Evolutionary conservation across 192 early-diverging fungal species (phyloP), one percentile per base, ranked within the genome.

Genomic region (Entrophospora sp.): DNA sequence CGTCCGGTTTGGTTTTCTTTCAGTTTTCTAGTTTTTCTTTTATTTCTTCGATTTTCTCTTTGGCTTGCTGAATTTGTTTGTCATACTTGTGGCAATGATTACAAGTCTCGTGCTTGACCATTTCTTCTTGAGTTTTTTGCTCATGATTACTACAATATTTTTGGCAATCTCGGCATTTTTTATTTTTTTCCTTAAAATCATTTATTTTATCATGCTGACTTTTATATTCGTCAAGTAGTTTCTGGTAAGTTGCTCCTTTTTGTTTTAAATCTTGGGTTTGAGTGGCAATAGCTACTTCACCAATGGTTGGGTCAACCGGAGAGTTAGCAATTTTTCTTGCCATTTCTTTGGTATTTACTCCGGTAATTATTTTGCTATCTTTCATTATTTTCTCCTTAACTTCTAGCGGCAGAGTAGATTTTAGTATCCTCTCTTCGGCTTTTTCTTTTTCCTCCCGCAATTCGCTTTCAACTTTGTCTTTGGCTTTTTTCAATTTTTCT

Each of bases 371-470:
- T 5, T 5, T 31, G 2, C 3, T 49, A 32, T 57, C 55, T 57
- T 57, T 57, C 6, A 57, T 13, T 10, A 57, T 31, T 57, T 57
- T 57, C 32, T 57, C 55, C 31, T 57, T 57, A n/a, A 31, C 13
- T 31, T 57, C 55, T 20, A 57, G 16, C 5, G 55, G 55, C 55
- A 57, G 32, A 57, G 55, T 57, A 57, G 55, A 57, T 31, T 57
- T 57, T n/a, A 57, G 32, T 18, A 57, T 13, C 13, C 55, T 57
- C n/a, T 57, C 55, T 57, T 57, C 55, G 28, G 32, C 32, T 35
- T 18, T 32, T 35, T 57, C 55, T 35, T 34, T 57, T 57, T 57
- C 55, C 16, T 57, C 4, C 30, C 28, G 31, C n/a, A 1, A 3
- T 31, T 31, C 55, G 2, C 16, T 57, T 35, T 57, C 55, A 16